These are phyloP conservation scores for Dactylellina leptospora DNA, from an alignment of 2,329 filamentous ascomycete genomes.

Conservation along the genomic window DNA sequence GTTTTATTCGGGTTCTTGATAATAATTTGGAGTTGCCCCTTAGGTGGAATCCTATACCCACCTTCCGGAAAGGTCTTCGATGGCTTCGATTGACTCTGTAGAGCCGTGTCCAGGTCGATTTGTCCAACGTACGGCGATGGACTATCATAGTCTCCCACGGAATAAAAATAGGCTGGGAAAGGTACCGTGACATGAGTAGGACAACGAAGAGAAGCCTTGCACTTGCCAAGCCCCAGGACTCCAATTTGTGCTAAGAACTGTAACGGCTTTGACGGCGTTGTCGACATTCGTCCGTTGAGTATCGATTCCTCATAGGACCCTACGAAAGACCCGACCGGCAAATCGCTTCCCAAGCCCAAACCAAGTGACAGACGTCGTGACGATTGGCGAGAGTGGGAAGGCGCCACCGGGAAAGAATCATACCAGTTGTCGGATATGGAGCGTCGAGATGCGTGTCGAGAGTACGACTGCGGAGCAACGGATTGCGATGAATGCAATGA, in stretches of 20 bases:
- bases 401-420: conserved; percentile 59
- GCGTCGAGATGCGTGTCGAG: conserved; percentile 74
- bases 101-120: conserved; percentile 85
- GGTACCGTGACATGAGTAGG: conserved; percentile 88
- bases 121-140: conserved; percentile 96
- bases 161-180: conserved; percentile 93
- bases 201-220: conserved; percentile 83
- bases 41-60: conserved; percentile 90
- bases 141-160: conserved; percentile 68
- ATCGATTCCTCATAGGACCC: conserved; percentile 98
- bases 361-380: conserved; percentile 74
- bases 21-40: conserved; percentile 93
- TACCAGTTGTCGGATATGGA: conserved; percentile 67
- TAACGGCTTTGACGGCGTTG: conserved; percentile 87
- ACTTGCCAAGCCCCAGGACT: conserved; percentile 86
- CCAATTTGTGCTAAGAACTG: conserved; percentile 96
- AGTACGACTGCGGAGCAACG: conserved; percentile 43
- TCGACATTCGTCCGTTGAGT: conserved; percentile 93
- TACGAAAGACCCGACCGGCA: conserved; percentile 93
- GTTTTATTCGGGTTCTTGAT: conserved; percentile 99
- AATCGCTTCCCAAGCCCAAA: conserved; percentile 74
- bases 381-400: conserved; percentile 66
- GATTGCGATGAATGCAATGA: conserved; percentile 61
- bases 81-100: conserved; percentile 65
- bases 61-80: conserved; percentile 81